Evolutionary conservation across 441 rosid genomes (phyloP), one percentile per base, ranked within the genome.

Genomic region (Brassica hybrid): DNA sequence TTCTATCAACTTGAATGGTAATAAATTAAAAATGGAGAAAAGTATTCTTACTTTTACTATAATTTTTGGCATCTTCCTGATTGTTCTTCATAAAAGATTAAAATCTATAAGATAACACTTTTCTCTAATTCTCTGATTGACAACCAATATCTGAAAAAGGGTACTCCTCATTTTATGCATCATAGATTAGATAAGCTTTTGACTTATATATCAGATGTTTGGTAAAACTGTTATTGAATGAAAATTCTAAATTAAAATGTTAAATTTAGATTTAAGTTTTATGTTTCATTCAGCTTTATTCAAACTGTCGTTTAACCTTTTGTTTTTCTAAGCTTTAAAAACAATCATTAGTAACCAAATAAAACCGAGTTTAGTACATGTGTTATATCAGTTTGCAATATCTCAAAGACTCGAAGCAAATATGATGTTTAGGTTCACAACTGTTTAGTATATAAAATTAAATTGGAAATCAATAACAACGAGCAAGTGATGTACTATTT

Each of bases 401-500:
- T 21, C 50, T 16, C 43, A 45, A 34, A 25, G 27, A 38, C 1
- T 36, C 12, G 3, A 8, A 30, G 6, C 45, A 16, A 14, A 16
- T 52, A 52, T 52, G 43, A 18, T 54, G n/a, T 5, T 52, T 9
- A 64, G 27, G 5, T 6, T 65, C 30, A 12, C 9, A 38, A 17
- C 5, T 5, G 9, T 7, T 12, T 13, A 70, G 25, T 18, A 41
- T 16, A 45, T 56, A 23, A 67, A 43, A 16, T 19, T 17, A 52
- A 17, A 16, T 9, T 11, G 58, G 23, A 12, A 65, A 6, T 21
- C 6, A 62, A 62, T 14, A 14, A 5, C 10, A 6, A 16, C 3
- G 48, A 62, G 23, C 34, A 73, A 64, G 32, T 64, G 14, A 64
- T 32, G 3, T 23, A 56, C 14, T 76, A 45, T 60, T 54, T 54